Conservation (phyloP, 805 yeast species). For the Candida xyloterini region DNA sequence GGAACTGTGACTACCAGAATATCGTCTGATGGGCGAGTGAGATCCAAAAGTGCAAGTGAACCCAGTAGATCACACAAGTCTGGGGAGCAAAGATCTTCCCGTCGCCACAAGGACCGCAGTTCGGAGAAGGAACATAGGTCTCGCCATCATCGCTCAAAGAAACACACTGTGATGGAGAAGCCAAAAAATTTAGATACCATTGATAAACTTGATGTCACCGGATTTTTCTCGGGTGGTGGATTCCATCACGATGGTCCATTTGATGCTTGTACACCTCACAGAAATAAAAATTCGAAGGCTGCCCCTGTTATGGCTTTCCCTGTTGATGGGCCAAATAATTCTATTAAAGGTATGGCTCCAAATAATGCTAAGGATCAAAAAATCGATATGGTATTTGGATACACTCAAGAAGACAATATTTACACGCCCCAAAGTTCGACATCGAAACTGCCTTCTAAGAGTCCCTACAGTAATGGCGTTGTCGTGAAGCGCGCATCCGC, state of each 20-base stretch:
- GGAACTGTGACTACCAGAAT: constrained; percentile 27
- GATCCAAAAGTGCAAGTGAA: constrained; percentile 34
- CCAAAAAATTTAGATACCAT: constrained; percentile 86
- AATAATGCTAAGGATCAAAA: constrained; percentile 55
- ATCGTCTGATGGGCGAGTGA: constrained; percentile 29
- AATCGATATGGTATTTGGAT: constrained; percentile 77
- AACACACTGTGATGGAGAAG: constrained; percentile 44
- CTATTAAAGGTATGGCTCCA: constrained; percentile 68
- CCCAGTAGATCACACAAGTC: constrained; percentile 14
- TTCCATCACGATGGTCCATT: constrained; percentile 99
- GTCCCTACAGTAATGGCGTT: constrained; percentile 33
- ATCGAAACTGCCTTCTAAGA: constrained; percentile 13
- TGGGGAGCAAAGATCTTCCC: constrained; percentile 19
- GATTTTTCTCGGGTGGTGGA: constrained; percentile 85
- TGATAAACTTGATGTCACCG: constrained; percentile 94
- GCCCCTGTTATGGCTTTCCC: constrained; percentile 98
- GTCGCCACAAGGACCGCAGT: constrained; percentile 20
- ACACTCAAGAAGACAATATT: constrained; percentile 45
- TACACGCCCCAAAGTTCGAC: constrained; percentile 25
- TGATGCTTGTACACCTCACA: constrained; percentile 96
- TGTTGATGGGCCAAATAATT: constrained; percentile 88
- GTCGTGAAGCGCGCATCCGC: constrained; percentile 29
- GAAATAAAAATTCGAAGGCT: constrained; percentile 68
- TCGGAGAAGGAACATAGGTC: constrained; percentile 27
- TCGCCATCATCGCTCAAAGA: constrained; percentile 33